phyloP scores from a whole-genome alignment of 768 basidiomycete species.

The Pulveroboletus sp. region DNA sequence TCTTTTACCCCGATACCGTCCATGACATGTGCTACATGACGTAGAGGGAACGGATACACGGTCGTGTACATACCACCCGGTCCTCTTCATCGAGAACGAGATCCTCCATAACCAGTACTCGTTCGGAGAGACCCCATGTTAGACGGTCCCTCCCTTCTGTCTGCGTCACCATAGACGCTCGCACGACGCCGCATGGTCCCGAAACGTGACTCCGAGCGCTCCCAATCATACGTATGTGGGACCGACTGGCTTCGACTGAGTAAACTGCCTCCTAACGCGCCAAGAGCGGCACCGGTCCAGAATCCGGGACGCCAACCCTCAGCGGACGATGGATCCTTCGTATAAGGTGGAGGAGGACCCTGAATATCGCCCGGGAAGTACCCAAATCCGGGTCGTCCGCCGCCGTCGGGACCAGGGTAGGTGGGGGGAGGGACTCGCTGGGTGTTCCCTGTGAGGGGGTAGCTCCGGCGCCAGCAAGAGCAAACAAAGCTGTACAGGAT shows the following conservation, averaged over 20 bases:
- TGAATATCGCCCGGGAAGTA: slow-evolving; percentile 52
- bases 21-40: background rate
- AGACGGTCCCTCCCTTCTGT: slow-evolving; percentile 67
- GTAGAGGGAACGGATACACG: background rate
- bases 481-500: slow-evolving; percentile 56
- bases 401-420: slow-evolving; percentile 27
- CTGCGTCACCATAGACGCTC: slow-evolving; percentile 30
- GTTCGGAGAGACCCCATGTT: slow-evolving; percentile 66
- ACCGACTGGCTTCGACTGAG: slow-evolving; percentile 38
- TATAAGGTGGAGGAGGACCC: slow-evolving; percentile 57
- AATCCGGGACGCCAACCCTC: slow-evolving; percentile 66
- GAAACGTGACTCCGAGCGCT: slow-evolving; percentile 38
- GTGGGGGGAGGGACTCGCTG: slow-evolving; percentile 23
- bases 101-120: slow-evolving; percentile 79
- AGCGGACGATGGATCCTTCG: slow-evolving; percentile 30
- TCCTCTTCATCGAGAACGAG: slow-evolving; percentile 54
- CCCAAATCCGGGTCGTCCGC: slow-evolving; percentile 29
- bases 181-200: slow-evolving; percentile 23
- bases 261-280: slow-evolving; percentile 60
- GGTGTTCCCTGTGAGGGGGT: slow-evolving; percentile 30
- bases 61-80: background rate
- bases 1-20: background rate
- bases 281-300: slow-evolving; percentile 77
- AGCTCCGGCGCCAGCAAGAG: slow-evolving; percentile 43
- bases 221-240: slow-evolving; percentile 52